These are phyloP conservation scores for Amorphotheca resinae DNA, from an alignment of 495 filamentous ascomycete species.

Conservation along the genomic window DNA sequence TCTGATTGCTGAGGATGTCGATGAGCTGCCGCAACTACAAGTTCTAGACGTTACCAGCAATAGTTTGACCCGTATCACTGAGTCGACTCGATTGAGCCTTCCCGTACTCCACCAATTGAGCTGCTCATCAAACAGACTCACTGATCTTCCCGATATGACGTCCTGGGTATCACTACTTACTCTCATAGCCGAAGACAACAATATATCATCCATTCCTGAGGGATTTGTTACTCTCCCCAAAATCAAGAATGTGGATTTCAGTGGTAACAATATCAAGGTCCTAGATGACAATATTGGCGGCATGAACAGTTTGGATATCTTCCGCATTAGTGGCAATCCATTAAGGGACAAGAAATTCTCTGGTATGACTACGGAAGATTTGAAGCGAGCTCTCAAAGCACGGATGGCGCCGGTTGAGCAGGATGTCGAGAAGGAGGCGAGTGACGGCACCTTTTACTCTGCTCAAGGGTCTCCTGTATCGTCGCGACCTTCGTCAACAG, in stretches of 20 bases:
- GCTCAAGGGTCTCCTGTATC: constrained; percentile 16
- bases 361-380: constrained; percentile 62
- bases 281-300: constrained; percentile 65
- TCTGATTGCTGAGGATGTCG: constrained; percentile 49
- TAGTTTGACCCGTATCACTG: constrained; percentile 36
- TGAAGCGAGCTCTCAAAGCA: constrained; percentile 64
- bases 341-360: constrained; percentile 75
- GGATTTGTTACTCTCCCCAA: constrained; percentile 56
- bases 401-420: constrained; percentile 46
- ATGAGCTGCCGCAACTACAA: constrained; percentile 49
- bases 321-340: constrained; percentile 76
- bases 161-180: constrained; percentile 60
- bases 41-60: constrained; percentile 68
- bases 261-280: constrained; percentile 64
- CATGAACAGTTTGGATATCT: constrained; percentile 63
- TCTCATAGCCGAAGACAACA: constrained; percentile 70
- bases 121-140: constrained; percentile 65
- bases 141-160: constrained; percentile 52
- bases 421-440: constrained; percentile 21
- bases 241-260: constrained; percentile 66
- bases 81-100: constrained; percentile 45
- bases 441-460: constrained; percentile 20
- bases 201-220: constrained; percentile 55
- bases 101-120: constrained; percentile 64
- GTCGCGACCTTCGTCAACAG: constrained; percentile 27